Evolutionary conservation across 441 rosid species (phyloP), one percentile per base, ranked within the genome.

Genomic region (Brassica balearica): DNA sequence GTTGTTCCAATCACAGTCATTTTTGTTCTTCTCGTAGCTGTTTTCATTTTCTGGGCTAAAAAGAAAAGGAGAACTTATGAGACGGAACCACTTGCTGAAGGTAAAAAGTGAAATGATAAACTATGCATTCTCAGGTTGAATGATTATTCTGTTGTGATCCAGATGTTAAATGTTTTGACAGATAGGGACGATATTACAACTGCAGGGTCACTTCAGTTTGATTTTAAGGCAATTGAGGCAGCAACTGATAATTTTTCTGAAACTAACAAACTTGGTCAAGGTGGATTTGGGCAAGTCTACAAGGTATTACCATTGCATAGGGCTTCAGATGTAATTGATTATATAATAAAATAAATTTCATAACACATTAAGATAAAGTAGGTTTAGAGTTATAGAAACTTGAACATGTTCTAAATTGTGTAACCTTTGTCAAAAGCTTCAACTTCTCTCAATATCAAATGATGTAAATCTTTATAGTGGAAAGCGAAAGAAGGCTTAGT

Each of bases 161-260:
- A 60, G 8, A 4, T 60, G 15, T 61, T 61, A 14, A 61, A 7
- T 68, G 23, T 38, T 14, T 69, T 29, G 11, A 60, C 43, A 75
- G 78, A 41, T 7, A 8, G 59, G 5, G 29, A 38, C 12, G 78
- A 75, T 41, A 67, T 75, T 38, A 58, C 67, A 1, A 15, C 72
- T 0, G 66, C 78, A 36, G 78, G 72, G 14, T 67, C 72, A 10
- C 27, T 75, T 6, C 78, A 67, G 60, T 75, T 38, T 66, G 72
- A 75, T 67, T 74, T 66, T 38, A 75, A 66, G 6, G 60, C 29
- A 0, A 2, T 75, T 67, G 78, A 75, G 14, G 46, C 73, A 2
- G 78, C 73, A 12, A 75, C 73, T 0, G 60, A 68, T 41, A 68
- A 68, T 12, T 75, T 75, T 59, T 75, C 78, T 0, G 68, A 41